Base-by-base conservation (phyloP, 441 rosid genomes). In the Capsella rubella region DNA sequence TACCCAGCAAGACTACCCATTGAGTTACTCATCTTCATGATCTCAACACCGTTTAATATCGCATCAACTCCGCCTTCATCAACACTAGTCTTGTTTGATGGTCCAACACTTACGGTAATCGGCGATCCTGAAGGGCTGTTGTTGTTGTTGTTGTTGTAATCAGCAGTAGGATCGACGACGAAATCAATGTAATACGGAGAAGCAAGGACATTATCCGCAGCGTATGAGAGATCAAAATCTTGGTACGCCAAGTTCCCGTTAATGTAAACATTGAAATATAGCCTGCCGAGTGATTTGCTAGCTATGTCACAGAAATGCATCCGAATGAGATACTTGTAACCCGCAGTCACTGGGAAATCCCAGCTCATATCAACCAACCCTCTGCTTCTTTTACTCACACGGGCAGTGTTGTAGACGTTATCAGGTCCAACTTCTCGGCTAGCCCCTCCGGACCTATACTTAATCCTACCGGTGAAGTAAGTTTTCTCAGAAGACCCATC, bases 221-320 rank as follows among this genome's bases (percentile, higher is more conserved):
- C 81, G n/a, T 80, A 51, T 0, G 97, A 91, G 79, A 93, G 66
- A 85, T 93, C 98, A 32, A 93, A 78, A 82, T 91, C 90, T 77
- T 67, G 76, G 56, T 86, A 88, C 0, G 90, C 97, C 21, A 82
- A 75, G 80, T 81, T 73, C 12, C 82, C 87, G 49, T 93, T 87
- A 50, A 93, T 75, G 73, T 82, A 93, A 67, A 93, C 84, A 76
- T 89, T 75, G 64, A 93, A 93, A 71, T 88, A 93, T 2, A 91
- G 73, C 85, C 78, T 84, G 72, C 84, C 84, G 37, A 91, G 94
- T 2, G 91, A 84, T 64, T 67, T 46, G 75, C 98, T 93, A 64
- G 90, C 87, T 8, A 93, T 84, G 80, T 93, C 97, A 72, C 94
- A 91, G 81, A 93, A 93, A 83, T 93, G 98, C 86, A 91, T 78